These are phyloP conservation scores for Plasmodium berghei DNA, from an alignment of 169 alveolate genomes.

Conservation along the genomic window DNA sequence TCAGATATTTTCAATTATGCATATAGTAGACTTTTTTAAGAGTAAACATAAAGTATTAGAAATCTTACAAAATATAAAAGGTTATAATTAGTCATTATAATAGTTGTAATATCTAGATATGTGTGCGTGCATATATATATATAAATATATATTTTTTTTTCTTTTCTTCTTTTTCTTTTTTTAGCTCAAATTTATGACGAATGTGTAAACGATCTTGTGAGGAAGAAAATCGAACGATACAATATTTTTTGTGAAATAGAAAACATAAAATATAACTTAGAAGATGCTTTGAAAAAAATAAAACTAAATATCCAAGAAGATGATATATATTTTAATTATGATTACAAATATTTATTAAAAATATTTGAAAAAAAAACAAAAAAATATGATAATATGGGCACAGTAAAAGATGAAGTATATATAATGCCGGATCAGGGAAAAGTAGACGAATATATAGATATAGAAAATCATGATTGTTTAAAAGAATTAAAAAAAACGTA, in stretches of 20 bases:
- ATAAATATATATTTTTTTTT: background rate
- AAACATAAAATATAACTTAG: conserved; percentile 12
- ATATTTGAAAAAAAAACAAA: conserved; percentile 12
- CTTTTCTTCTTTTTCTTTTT: background rate
- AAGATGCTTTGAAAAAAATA: conserved; percentile 33
- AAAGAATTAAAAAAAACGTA: conserved; percentile 53
- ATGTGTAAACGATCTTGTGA: conserved; percentile 37
- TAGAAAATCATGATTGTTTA: conserved; percentile 32
- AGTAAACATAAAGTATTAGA: conserved; percentile 47
- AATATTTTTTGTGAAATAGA: conserved; percentile 35
- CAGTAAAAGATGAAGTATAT: background rate
- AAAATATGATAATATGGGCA: background rate
- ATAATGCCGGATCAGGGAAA: background rate
- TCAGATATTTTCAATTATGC: conserved; percentile 58
- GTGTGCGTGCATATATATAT: background rate
- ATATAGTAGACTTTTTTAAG: conserved; percentile 50
- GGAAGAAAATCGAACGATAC: conserved; percentile 36
- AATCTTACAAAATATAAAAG: conserved; percentile 7
- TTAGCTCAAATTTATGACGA: conserved; percentile 52
- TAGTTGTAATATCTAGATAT: background rate
- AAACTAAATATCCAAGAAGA: conserved; percentile 13
- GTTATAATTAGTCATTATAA: background rate
- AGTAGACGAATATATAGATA: conserved; percentile 4
- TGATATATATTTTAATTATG: conserved; percentile 48
- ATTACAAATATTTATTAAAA: conserved; percentile 30